phyloP scores from a whole-genome alignment of 2,329 filamentous ascomycete species.

The Akanthomyces lecanii region DNA sequence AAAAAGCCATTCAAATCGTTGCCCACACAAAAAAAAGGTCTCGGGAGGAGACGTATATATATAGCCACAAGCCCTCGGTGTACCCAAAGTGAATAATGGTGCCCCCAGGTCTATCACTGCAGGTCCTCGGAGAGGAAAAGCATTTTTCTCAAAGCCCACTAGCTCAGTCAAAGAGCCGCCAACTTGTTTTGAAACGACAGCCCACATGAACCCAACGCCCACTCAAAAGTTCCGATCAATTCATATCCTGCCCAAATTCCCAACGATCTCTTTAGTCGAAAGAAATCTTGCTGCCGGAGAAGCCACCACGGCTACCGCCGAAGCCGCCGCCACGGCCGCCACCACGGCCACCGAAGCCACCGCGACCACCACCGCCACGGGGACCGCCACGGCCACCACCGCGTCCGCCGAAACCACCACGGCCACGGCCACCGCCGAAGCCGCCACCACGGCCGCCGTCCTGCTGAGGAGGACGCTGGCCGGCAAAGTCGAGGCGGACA shows the following conservation, averaged over 20 bases:
- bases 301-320: slow-evolving; percentile 45
- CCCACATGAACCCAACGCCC: slow-evolving; percentile 48
- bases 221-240: slow-evolving; percentile 40
- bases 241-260: slow-evolving; percentile 35
- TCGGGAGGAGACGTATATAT: slow-evolving; percentile 19
- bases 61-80: slow-evolving; percentile 38
- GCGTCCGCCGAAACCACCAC: slow-evolving; percentile 43
- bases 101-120: slow-evolving; percentile 54
- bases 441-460: slow-evolving; percentile 48
- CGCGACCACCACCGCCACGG: slow-evolving; percentile 47
- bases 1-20: slow-evolving; percentile 24
- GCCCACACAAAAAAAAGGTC: slow-evolving; percentile 22
- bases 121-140: slow-evolving; percentile 27
- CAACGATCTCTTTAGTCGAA: slow-evolving; percentile 47
- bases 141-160: slow-evolving; percentile 52
- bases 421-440: slow-evolving; percentile 49
- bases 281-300: slow-evolving; percentile 72
- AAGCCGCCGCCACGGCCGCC: slow-evolving; percentile 51
- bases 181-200: slow-evolving; percentile 50
- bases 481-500: slow-evolving; percentile 79
- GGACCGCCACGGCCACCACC: slow-evolving; percentile 48
- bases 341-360: slow-evolving; percentile 49
- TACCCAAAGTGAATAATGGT: slow-evolving; percentile 34
- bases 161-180: slow-evolving; percentile 31
- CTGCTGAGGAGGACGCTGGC: slow-evolving; percentile 59